Evolutionary conservation across 306 rosid genomes (phyloP).

Genomic region (Prunus davidiana): DNA sequence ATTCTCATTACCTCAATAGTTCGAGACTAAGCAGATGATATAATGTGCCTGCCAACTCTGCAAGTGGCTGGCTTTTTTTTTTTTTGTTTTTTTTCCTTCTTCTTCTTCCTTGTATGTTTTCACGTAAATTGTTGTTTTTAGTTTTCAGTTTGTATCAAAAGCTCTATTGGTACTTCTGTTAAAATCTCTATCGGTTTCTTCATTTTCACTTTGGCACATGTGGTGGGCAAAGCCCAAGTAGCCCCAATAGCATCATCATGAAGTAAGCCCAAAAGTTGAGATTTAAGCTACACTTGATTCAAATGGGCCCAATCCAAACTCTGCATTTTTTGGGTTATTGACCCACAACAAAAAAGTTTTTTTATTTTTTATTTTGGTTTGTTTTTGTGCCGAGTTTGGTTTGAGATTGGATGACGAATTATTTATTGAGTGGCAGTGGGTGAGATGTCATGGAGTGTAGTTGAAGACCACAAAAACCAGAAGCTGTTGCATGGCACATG

Average conservation of each 20-base stretch:
- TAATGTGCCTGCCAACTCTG: background rate
- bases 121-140: background rate
- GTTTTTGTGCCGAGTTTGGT: no score
- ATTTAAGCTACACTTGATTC: background rate
- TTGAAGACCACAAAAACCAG: conserved; percentile 12
- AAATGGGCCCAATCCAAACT: no score
- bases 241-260: background rate
- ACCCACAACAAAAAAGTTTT: no score
- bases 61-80: background rate
- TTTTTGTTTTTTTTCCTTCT: background rate
- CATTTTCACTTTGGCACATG: background rate
- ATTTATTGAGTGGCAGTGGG: conserved; percentile 11
- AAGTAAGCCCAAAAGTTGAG: background rate
- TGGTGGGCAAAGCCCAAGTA: background rate
- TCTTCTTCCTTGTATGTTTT: background rate
- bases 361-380: no score
- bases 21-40: conserved; percentile 23
- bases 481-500: conserved; percentile 27
- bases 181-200: background rate
- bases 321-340: no score
- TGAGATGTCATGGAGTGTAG: conserved; percentile 33
- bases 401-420: background rate
- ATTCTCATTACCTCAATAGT: conserved; percentile 41
- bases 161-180: background rate
- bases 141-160: background rate